Base-by-base conservation (phyloP, 805 yeast genomes). In the Yamadazyma phyllophila region DNA sequence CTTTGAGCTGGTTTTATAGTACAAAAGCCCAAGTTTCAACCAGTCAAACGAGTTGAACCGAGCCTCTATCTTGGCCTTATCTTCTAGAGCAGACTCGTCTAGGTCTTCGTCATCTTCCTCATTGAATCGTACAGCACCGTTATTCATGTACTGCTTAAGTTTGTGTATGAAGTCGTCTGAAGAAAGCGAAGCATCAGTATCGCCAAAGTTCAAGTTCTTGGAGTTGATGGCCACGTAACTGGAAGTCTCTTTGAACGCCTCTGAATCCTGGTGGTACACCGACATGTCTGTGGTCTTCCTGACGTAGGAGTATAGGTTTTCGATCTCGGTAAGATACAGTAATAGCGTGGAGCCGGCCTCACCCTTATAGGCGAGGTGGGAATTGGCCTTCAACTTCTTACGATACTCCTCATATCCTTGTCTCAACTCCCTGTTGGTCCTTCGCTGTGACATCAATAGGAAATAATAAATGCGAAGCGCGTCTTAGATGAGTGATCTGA, bases 181-280 rank as follows among this genome's bases (percentile, higher is more conserved):
- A 49, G 72, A 72, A 4, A 85, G 56, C 1, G 77, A 62, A n/a
- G 73, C 69, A 9, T 77, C 81, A 2, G 76, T 67, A 40, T 76
- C 75, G 2, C 84, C 88, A 41, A 84, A 64, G 43, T 77, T 78
- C 52, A 84, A 55, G 61, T 80, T 82, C 41, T 80, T 71, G 2
- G 86, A 80, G 37, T 85, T 85, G 16, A 81, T 64, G 33, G 83
- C 81, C 10, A 88, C 83, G 55, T 83, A 73, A 46, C 76, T 77
- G 31, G 87, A 76, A 9, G 84, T 76, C 48, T 76, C 81, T 26
- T 71, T 68, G 53, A 86, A 70, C 4, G 85, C 81, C 45, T 80
- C 80, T 1, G 92, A 74, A 61, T 86, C 95, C 46, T 77, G 60
- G 46, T 67, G 56, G 35, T 67, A 72, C 6, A 44, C 30, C 10